Evolutionary conservation across 2,329 filamentous ascomycete species (phyloP), one percentile per base, ranked within the genome.

Genomic region (Lojkania enalia): DNA sequence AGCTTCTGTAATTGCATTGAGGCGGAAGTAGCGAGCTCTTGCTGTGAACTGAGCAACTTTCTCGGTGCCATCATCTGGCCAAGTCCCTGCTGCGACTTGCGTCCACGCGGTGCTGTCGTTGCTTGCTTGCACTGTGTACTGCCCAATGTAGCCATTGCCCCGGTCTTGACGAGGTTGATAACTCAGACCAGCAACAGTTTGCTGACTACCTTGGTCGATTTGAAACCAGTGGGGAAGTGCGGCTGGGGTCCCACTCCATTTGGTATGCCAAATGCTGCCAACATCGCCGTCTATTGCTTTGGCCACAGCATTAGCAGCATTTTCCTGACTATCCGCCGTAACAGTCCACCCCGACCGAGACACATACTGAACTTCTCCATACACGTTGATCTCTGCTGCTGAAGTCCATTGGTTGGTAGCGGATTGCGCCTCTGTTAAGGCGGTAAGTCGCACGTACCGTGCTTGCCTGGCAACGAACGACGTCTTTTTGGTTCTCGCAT

Each of bases 351-450:
- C 44, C 9, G 42, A 21, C 7, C 52, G 48, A 2, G 50, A 44
- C 4, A 35, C 7, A 20, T 48, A 54, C 4, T 33, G 23, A n/a
- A 58, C 52, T 7, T 57, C 56, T 9, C 48, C 52, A 36, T 54
- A 60, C 18, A 61, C 48, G 25, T 63, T 60, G 42, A 64, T 51
- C 33, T 64, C 61, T 4, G 61, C 61, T 2, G 50, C 36, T 5
- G 57, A 49, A 0, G 60, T 51, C 49, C 46, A 61, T 21, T 52
- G 58, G 14, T 57, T 52, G 16, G 27, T 42, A 3, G 39, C 14
- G 14, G 44, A 46, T 36, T 61, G 54, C 3, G 61, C 61, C 33
- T 63, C 60, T 3, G 57, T 50, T 0, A 52, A 49, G 13, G 60
- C 58, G 5, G 58, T 64, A 20, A 63, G 36, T 9, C 52, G 51